These are phyloP conservation scores for Cavenderia fasciculata DNA, from an alignment of 78 protist species.

Conservation along the genomic window DNA sequence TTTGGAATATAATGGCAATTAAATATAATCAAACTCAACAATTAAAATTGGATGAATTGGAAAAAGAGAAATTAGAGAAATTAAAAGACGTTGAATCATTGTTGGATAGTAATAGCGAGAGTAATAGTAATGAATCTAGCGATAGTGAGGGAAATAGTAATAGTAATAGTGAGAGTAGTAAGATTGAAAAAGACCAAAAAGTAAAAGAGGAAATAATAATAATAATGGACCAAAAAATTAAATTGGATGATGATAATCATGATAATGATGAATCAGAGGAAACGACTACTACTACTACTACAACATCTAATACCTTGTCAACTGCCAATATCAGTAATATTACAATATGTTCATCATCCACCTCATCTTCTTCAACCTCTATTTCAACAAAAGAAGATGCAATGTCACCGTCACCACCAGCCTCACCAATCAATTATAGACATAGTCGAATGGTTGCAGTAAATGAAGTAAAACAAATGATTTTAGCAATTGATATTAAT, in stretches of 20 bases:
- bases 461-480: conserved; percentile 1
- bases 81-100: too few species aligned
- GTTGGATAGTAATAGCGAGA: background rate
- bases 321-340: background rate
- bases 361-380: background rate
- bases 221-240: background rate
- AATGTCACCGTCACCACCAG: background rate
- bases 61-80: background rate
- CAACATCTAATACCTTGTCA: background rate
- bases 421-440: background rate
- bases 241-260: background rate
- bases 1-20: conserved; percentile 72
- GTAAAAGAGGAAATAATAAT: background rate
- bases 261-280: background rate
- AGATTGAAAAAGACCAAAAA: background rate
- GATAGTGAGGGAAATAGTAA: background rate
- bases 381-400: background rate
- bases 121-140: background rate
- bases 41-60: background rate
- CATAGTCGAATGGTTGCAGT: background rate
- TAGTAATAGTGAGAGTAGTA: background rate
- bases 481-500: background rate
- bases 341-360: background rate
- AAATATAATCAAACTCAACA: conserved; percentile 33
- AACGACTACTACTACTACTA: background rate